phyloP scores from a whole-genome alignment of 495 filamentous ascomycete genomes.

The Cryomyces minteri region DNA sequence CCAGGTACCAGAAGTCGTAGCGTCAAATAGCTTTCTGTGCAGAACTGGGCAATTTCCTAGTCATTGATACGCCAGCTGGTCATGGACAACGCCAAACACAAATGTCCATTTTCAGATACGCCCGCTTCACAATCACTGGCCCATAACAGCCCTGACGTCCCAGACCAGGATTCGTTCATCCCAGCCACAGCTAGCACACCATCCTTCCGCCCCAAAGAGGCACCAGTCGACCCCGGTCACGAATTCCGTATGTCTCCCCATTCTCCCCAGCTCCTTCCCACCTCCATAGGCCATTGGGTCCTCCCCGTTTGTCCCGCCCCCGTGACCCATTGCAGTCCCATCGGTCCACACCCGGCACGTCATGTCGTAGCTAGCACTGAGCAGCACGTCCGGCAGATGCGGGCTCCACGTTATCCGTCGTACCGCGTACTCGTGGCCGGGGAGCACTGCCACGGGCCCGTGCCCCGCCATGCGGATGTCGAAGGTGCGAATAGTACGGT shows the following conservation, averaged over 20 bases:
- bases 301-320: conserved; percentile 15
- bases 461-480: conserved; percentile 57
- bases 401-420: conserved; percentile 76
- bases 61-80: no score
- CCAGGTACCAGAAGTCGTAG: no score
- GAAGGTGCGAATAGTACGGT: conserved; percentile 68
- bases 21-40: no score
- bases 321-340: conserved; percentile 33
- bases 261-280: conserved; percentile 61
- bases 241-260: conserved; percentile 90
- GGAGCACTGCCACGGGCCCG: conserved; percentile 51
- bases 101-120: no score
- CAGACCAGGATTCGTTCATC: conserved; percentile 80
- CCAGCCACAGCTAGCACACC: conserved; percentile 89
- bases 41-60: no score
- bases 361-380: conserved; percentile 94
- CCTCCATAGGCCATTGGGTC: conserved; percentile 19
- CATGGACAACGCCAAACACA: no score
- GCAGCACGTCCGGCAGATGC: conserved; percentile 66
- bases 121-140: not conserved
- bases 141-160: conserved; percentile 62
- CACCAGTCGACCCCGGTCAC: conserved; percentile 98
- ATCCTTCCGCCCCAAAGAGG: conserved; percentile 84
- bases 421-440: conserved; percentile 83
- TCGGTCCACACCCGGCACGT: conserved; percentile 87